Conservation (phyloP, 1,284 basidiomycete genomes). For the Gymnopus androsaceus region DNA sequence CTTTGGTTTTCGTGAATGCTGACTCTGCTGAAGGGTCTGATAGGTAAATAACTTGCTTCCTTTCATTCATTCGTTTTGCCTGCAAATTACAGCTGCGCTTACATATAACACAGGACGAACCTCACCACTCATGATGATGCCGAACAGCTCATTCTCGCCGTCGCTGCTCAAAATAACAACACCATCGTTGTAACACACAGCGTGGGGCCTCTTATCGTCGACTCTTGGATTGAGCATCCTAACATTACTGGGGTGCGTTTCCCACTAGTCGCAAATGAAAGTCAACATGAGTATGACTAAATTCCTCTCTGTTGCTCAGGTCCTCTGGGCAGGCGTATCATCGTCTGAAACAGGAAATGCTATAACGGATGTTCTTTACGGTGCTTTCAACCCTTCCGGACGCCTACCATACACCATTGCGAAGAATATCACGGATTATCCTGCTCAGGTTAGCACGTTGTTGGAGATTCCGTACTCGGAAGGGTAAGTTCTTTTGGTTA, state of each 20-base stretch:
- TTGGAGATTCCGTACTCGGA: slow-evolving; percentile 39
- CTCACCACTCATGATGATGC: slow-evolving; percentile 55
- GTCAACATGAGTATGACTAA: slow-evolving; percentile 2
- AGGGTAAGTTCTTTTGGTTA: slow-evolving; percentile 28
- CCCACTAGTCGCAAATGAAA: background rate
- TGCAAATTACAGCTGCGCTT: slow-evolving; percentile 20
- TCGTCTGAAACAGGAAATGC: slow-evolving; percentile 66
- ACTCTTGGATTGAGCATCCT: slow-evolving; percentile 51
- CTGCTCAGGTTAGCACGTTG: slow-evolving; percentile 35
- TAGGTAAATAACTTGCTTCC: slow-evolving; percentile 1
- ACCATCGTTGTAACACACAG: slow-evolving; percentile 60
- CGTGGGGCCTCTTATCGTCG: slow-evolving; percentile 50
- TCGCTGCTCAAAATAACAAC: slow-evolving; percentile 41
- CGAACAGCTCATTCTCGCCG: slow-evolving; percentile 33
- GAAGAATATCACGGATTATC: slow-evolving; percentile 52
- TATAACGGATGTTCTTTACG: slow-evolving; percentile 54
- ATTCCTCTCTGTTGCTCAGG: slow-evolving; percentile 21
- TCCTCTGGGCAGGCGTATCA: slow-evolving; percentile 52
- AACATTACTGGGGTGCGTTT: slow-evolving; percentile 45
- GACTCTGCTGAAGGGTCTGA: slow-evolving; percentile 38
- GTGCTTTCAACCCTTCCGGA: slow-evolving; percentile 53
- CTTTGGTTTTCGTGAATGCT: slow-evolving; percentile 41
- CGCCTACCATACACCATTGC: slow-evolving; percentile 61
- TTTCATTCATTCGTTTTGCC: background rate
- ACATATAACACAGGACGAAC: slow-evolving; percentile 44